Conservation (phyloP, 2,329 filamentous ascomycete genomes). For the Fusarium nematophilum region DNA sequence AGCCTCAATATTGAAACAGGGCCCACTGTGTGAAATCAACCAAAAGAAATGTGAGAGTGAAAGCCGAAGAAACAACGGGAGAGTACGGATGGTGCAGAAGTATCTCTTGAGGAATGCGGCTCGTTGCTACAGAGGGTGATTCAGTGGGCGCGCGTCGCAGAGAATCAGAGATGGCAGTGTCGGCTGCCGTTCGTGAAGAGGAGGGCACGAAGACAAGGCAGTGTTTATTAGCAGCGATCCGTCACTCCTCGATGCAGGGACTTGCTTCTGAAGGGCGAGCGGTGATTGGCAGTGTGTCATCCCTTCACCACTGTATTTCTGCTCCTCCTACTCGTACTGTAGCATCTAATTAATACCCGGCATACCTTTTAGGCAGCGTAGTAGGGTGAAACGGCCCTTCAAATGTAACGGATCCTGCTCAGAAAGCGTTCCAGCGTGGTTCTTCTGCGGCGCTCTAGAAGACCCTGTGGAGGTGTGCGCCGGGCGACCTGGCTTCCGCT, state of each 20-base stretch:
- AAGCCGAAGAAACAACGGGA: conserved; percentile 2
- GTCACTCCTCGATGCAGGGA: no score
- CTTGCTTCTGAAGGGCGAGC: no score
- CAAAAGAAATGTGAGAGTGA: conserved; percentile 1
- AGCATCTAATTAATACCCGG: conserved; percentile 27
- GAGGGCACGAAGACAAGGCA: background rate
- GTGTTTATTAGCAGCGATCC: background rate
- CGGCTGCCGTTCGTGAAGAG: background rate
- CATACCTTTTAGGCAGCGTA: conserved; percentile 23
- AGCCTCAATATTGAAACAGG: conserved; percentile 32
- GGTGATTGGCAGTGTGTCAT: background rate
- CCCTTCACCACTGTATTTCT: background rate
- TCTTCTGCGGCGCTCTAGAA: conserved; percentile 5
- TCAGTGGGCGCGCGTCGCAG: background rate
- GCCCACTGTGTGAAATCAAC: conserved; percentile 10
- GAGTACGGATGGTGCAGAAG: background rate
- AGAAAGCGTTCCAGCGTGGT: conserved; percentile 3
- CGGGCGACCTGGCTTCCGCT: conserved; percentile 18
- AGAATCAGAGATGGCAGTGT: background rate
- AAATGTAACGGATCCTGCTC: conserved; percentile 9
- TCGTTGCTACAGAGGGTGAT: background rate
- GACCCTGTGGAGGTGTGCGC: conserved; percentile 2
- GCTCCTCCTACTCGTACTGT: conserved; percentile 28
- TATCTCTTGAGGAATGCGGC: conserved; percentile 2
- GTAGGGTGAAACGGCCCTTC: conserved; percentile 25